A percentile compares a stretch with the other conserved stretches of the same genome.
phyloP scores from a whole-genome alignment of 2,329 filamentous ascomycete species.

The Phaeosphaeria sp. region DNA sequence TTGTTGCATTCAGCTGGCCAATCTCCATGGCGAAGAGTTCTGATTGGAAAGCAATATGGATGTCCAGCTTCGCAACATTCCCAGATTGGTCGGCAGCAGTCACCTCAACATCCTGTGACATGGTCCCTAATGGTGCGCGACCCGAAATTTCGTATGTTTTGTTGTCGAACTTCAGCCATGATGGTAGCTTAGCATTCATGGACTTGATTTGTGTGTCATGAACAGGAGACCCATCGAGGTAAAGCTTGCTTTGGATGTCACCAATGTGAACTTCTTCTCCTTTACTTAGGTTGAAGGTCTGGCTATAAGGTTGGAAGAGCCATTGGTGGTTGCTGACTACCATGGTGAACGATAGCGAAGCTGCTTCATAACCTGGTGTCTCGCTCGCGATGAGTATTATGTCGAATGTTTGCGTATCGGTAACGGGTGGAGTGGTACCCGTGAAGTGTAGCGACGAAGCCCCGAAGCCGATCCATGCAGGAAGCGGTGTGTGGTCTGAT shows the following conservation, averaged over 20 bases:
- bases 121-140: slow-evolving; percentile 65
- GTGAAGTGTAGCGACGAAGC: slow-evolving; percentile 68
- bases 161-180: slow-evolving; percentile 74
- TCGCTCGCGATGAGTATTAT: slow-evolving; percentile 81
- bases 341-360: slow-evolving; percentile 71
- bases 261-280: slow-evolving; percentile 41
- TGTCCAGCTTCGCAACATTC: slow-evolving; percentile 64
- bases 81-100: slow-evolving; percentile 65
- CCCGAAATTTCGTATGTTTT: slow-evolving; percentile 69
- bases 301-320: slow-evolving; percentile 62
- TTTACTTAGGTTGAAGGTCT: slow-evolving; percentile 40
- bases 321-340: slow-evolving; percentile 75
- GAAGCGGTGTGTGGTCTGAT: slow-evolving; percentile 78
- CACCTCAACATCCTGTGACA: slow-evolving; percentile 68
- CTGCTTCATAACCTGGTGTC: slow-evolving; percentile 76
- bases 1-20: slow-evolving; percentile 55
- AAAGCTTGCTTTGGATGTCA: slow-evolving; percentile 40
- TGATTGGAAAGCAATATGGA: slow-evolving; percentile 54
- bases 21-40: slow-evolving; percentile 55
- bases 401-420: slow-evolving; percentile 73
- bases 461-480: slow-evolving; percentile 85
- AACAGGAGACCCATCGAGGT: slow-evolving; percentile 51
- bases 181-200: slow-evolving; percentile 64
- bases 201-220: slow-evolving; percentile 59
- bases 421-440: slow-evolving; percentile 72